phyloP scores from a whole-genome alignment of 208 protist genomes.

The Leishmania gerbilli region DNA sequence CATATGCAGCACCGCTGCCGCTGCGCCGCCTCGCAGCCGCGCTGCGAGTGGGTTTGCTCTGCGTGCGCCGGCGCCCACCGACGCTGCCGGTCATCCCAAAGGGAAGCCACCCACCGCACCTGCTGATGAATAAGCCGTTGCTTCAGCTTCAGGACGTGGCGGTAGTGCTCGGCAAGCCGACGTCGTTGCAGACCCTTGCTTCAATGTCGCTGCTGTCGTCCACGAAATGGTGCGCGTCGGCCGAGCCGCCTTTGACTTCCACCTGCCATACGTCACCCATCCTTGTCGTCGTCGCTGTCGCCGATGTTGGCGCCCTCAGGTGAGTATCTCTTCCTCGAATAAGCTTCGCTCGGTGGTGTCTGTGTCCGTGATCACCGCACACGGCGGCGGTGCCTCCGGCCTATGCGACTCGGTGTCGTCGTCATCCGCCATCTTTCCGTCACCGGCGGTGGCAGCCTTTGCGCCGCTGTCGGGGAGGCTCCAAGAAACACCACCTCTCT shows the following conservation, averaged over 20 bases:
- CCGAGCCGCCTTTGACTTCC: background rate
- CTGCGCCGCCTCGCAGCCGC: background rate
- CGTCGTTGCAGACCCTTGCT: background rate
- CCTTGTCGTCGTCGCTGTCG: background rate
- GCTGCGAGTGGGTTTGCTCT: background rate
- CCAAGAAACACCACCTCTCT: background rate
- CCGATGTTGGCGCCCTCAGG: no score
- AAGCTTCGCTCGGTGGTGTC: no score
- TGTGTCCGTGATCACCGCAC: no score
- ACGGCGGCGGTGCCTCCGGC: no score
- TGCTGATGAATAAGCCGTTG: constrained; percentile 18
- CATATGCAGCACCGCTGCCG: background rate
- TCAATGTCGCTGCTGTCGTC: constrained; percentile 9
- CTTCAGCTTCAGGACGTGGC: constrained; percentile 19
- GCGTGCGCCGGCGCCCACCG: background rate
- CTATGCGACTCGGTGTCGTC: background rate
- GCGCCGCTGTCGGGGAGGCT: background rate
- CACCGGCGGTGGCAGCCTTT: no score
- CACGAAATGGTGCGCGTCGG: background rate
- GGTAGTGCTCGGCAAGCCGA: constrained; percentile 18
- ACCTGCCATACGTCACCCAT: background rate
- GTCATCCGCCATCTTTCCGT: background rate
- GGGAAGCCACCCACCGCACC: background rate
- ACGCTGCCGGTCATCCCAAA: background rate
- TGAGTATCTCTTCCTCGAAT: no score